Evolutionary conservation across 805 yeast species (phyloP), one percentile per base, ranked within the genome.

Genomic region (Metschnikowia cubensis): DNA sequence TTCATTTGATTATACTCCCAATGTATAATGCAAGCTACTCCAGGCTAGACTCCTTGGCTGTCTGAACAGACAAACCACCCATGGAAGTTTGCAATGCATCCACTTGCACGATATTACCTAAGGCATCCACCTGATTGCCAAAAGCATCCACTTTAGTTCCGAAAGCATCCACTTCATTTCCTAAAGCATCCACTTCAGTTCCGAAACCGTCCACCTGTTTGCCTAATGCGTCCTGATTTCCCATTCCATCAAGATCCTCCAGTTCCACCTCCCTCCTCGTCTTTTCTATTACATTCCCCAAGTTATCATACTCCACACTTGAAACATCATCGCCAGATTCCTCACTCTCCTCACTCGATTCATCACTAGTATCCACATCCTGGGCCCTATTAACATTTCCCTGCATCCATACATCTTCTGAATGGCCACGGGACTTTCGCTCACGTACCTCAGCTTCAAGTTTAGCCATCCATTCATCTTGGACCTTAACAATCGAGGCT

Each of bases 391-490:
- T 89, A 3, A 85, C 84, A 59, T 87, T 87, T 0, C 96, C 96
- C 71, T 82, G 77, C 67, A 79, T 71, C 95, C 95, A 88, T 4
- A 85, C 66, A 65, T 87, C 96, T 15, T 71, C 82, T 8, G 68
- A 76, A 20, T 70, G 71, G 3, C 76, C 74, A 47, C 73, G 74
- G 47, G 73, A 76, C 61, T 83, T 83, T 51, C 92, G 72, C 45
- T 82, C 83, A 54, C 75, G 74, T 17, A 77, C 79, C 59, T 88
- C 96, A 49, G 71, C 68, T 51, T 89, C 94, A 14, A 88, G 69
- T 59, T 74, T 75, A 20, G 73, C 82, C 58, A 94, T 66, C 86
- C 94, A 92, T 29, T 70, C 80, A 11, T 82, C 81, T 67, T 94
- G 92, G 0, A 90, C 96, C 37, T 62, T 67, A 44, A 76, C 72